A percentile compares a stretch with the other conserved stretches of the same genome.
phyloP scores from a whole-genome alignment of 2,329 filamentous ascomycete genomes.

The Penicillium sp. region DNA sequence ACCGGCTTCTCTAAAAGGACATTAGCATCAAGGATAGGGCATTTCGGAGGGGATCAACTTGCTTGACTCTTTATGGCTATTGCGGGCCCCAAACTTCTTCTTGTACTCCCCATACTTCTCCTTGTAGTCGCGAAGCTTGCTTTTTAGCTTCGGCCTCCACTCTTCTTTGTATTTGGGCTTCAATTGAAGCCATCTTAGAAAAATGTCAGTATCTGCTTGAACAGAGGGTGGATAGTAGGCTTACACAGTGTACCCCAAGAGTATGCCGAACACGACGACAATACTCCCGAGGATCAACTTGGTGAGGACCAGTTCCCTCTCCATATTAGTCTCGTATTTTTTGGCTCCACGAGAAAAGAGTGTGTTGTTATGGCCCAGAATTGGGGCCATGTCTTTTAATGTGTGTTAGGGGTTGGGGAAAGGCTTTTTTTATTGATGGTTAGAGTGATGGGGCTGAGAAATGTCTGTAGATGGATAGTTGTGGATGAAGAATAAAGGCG shows the following conservation, averaged over 20 bases:
- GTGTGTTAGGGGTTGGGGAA: neutral
- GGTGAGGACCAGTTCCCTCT: neutral
- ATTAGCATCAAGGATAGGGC: neutral
- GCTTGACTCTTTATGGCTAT: neutral
- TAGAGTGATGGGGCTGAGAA: neutral
- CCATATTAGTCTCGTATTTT: neutral
- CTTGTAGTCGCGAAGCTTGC: neutral
- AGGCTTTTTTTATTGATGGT: neutral
- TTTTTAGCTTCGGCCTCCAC: neutral
- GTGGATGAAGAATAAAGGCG: neutral
- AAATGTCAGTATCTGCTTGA: neutral
- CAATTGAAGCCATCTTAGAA: neutral
- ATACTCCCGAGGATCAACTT: neutral
- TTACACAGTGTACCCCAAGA: neutral
- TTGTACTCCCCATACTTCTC: neutral
- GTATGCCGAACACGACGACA: neutral
- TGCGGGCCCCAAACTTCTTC: neutral
- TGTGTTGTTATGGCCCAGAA: neutral
- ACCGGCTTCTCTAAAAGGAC: neutral
- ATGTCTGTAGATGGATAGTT: neutral
- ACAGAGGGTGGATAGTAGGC: neutral
- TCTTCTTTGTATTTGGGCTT: neutral
- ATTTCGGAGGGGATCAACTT: neutral
- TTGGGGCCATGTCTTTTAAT: conserved; percentile 4
- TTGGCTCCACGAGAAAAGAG: neutral